These are phyloP conservation scores for Spergularia marina DNA, from an alignment of 148 eudicot genomes.

Conservation along the genomic window DNA sequence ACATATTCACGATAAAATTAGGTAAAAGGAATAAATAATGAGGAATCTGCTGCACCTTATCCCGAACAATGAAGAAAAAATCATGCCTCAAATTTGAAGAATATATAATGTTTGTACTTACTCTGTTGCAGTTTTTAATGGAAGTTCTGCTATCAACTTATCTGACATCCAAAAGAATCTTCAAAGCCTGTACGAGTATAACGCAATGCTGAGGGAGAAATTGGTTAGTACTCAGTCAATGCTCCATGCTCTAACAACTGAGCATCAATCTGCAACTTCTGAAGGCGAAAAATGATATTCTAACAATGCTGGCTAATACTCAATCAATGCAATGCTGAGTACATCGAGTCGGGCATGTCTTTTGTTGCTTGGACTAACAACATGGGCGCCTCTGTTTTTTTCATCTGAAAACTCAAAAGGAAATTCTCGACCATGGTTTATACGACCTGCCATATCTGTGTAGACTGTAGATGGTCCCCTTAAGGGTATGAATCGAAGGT, in stretches of 20 bases:
- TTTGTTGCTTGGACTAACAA: neutral
- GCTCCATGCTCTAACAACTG: conserved; percentile 40
- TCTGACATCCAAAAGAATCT: conserved; percentile 54
- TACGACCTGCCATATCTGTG: too few relatives aligned
- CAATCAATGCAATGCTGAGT: too few relatives aligned
- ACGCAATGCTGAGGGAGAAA: conserved; percentile 57
- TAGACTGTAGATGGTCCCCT: too few relatives aligned
- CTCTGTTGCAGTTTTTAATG: conserved; percentile 23
- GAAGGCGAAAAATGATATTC: conserved; percentile 14
- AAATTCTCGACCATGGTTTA: neutral
- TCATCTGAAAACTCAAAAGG: neutral
- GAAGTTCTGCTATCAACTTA: conserved; percentile 16
- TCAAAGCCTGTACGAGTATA: conserved; percentile 58
- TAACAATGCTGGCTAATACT: too few relatives aligned
- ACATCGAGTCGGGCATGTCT: too few relatives aligned
- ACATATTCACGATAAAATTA: too few relatives aligned
- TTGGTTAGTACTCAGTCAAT: conserved; percentile 46
- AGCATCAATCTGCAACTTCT: conserved; percentile 17
- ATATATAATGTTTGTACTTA: neutral
- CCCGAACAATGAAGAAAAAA: neutral
- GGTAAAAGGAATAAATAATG: neutral
- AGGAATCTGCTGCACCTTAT: neutral
- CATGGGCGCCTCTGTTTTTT: neutral
- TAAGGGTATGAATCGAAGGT: too few relatives aligned
- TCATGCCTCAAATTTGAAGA: neutral